Evolutionary conservation across 176 grass and related monocot genomes (phyloP), one percentile per base, ranked within the genome.

Genomic region (Aegilops tauschii): DNA sequence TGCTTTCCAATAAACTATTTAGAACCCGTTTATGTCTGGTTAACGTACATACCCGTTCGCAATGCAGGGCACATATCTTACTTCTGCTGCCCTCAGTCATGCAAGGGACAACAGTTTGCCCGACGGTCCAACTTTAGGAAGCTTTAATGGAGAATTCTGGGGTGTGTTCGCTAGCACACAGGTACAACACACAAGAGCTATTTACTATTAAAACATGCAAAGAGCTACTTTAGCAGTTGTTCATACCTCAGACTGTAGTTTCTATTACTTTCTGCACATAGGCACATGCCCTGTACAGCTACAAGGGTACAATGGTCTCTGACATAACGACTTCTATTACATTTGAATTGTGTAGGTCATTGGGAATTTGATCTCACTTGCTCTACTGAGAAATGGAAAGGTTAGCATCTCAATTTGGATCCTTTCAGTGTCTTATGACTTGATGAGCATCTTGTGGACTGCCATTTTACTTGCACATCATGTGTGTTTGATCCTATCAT

Each of bases 141-240:
- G 28, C 72, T 98, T 96, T 74, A 98, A 98, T 88, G 97, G 94
- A 65, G 97, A 98, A 78, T 98, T 98, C 86, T 98, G 97, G 97
- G 92, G 94, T 87, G 23, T 93, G 79, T 99, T 99, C 91, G 97
- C 94, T 85, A 86, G 93, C 87, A 95, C 95, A 8, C 97, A 99
- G 92, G 92, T 96, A 90, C 21, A 68, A 5, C 16, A 1, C 44
- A 44, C 31, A 79, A 78, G 67, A 80, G 12, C 42, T 67, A 17
- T 4, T 66, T 4, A 49, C 37, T 74, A 36, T 49, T 5, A 1
- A 44, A 58, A 84, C 11, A 76, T 76, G 65, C 39, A 27, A 4
- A 20, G 80, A 63, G 44, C 42, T 73, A 79, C 68, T 78, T 45
- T 65, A 58, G 10, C 45, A 67, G 5, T 80, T 84, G 64, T 71